Evolutionary conservation across 139 green algal genomes (phyloP), one percentile per base, ranked within the genome.

Genomic region (Coccomyxa sp.): DNA sequence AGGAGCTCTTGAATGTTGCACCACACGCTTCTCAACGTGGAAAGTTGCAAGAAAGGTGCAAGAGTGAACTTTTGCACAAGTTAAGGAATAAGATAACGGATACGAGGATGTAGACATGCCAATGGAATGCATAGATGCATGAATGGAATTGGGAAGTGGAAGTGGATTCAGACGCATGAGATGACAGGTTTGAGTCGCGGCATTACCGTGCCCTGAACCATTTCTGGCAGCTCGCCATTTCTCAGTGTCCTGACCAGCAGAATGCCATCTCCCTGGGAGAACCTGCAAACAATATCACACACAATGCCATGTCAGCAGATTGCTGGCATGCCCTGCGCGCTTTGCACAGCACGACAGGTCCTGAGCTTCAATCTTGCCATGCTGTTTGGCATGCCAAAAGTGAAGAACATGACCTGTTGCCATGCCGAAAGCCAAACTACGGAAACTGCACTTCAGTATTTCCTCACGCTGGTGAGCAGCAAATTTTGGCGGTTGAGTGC

Each of bases 231-330:
- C 15, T 58, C 30, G 28, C 31, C 30, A 81, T 84, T 75, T 13
- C 27, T 28, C 21, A 78, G 60, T 31, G 21, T 77, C 60, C 23
- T 51, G 27, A 76, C 86, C 17, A 94, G 66, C 60, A 93, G 82
- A 17, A 93, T 82, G 28, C 83, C 86, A 28, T 88, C 88, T 0
- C 91, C 91, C 7, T 82, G 74, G 16, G 81, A 77, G 81, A 92
- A 94, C 28, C 60, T 82, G 71, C 93, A 90, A 76, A 13, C 17
- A 1, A 15, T 25, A 14, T 9, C 63, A 21, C 63, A 71, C 63
- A 21, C 21, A 14, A 9, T 71, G 9, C 1, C 21, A 25, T 25
- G 18, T 71, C 63, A 71, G 18, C 63, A 21, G 7, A 11, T 51
- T 51, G 38, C 63, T 28, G 63, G 63, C 21, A 71, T 71, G 63